A percentile compares a stretch with the other conserved stretches of the same genome.
Evolutionary conservation across 2,329 filamentous ascomycete species (phyloP).

Genomic region (Botrytis byssoidea): DNA sequence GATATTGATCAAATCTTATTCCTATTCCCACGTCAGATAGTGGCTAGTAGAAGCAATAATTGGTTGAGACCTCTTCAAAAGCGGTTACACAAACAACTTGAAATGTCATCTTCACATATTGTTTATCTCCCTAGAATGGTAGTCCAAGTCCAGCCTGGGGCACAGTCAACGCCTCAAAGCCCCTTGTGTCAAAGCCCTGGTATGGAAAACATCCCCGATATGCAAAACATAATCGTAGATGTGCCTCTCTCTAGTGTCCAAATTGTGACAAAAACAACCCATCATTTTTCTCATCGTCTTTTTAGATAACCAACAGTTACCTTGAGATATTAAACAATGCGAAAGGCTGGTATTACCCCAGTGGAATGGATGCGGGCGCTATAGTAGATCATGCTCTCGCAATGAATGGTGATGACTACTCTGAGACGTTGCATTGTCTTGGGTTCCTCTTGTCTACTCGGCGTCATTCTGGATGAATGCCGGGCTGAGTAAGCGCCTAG

Average conservation of each 20-base stretch:
- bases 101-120: neutral
- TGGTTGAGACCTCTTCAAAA: neutral
- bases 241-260: neutral
- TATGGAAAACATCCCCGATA: neutral
- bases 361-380: neutral
- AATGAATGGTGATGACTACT: neutral
- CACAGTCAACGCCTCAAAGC: neutral
- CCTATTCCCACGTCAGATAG: neutral
- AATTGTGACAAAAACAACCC: neutral
- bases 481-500: neutral
- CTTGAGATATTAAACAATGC: neutral
- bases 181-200: neutral
- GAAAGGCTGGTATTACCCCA: neutral
- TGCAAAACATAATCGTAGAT: neutral
- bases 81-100: neutral
- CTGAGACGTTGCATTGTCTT: neutral
- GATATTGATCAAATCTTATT: neutral
- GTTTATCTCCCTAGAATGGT: neutral
- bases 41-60: neutral
- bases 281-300: neutral
- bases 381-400: neutral
- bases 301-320: neutral
- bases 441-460: neutral
- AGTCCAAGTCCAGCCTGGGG: neutral
- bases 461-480: neutral